phyloP scores from a whole-genome alignment of 441 rosid species.

The Syzygium syzygioides region DNA sequence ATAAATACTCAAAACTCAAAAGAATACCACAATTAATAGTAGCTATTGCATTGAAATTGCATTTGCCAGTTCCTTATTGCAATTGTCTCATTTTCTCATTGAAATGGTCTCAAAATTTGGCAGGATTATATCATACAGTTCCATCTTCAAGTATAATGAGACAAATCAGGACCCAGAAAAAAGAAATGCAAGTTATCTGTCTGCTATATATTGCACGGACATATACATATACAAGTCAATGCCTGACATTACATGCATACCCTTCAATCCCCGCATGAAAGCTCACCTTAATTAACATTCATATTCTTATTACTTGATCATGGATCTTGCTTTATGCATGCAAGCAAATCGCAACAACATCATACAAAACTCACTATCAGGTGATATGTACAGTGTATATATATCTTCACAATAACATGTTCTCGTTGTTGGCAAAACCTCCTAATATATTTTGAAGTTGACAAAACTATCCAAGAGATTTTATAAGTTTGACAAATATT shows the following conservation, averaged over 20 bases:
- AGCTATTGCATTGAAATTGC: not conserved
- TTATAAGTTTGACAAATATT: no score
- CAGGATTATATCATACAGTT: not conserved
- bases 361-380: not conserved
- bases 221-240: not conserved
- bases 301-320: no score
- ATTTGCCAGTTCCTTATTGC: not conserved
- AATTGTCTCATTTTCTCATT: not conserved
- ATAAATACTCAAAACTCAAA: not conserved
- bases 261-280: not conserved
- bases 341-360: not conserved
- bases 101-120: not conserved
- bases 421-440: no score
- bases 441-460: no score
- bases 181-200: not conserved
- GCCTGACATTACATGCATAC: not conserved
- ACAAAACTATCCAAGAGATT: no score
- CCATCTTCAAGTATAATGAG: not conserved
- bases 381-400: not conserved
- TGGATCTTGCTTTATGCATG: not conserved
- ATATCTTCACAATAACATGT: not conserved
- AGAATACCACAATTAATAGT: not conserved
- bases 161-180: not conserved
- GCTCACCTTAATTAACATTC: not conserved
- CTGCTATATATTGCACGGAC: not conserved